Evolutionary conservation across 345 rosid genomes (phyloP).

Genomic region (Pistacia atlantica): DNA sequence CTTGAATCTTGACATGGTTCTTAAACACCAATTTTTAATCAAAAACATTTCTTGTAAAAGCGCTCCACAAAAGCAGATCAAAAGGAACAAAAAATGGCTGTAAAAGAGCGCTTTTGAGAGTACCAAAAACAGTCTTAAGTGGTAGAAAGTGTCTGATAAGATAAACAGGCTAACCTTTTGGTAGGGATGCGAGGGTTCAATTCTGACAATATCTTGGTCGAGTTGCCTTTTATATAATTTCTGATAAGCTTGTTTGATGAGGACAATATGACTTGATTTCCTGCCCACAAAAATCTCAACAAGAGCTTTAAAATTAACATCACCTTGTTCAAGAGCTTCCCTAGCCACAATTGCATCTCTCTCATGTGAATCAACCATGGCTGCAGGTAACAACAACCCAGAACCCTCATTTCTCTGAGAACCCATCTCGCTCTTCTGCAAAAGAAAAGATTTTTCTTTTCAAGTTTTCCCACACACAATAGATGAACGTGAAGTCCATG

Average conservation of each 20-base stretch:
- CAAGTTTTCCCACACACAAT: conserved; percentile 47
- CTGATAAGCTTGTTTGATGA: conserved; percentile 56
- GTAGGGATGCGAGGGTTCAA: conserved; percentile 63
- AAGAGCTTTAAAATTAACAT: conserved; percentile 40
- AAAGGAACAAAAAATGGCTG: too few species aligned
- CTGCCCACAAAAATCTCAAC: conserved; percentile 61
- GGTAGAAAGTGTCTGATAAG: neutral
- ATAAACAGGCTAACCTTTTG: conserved; percentile 45
- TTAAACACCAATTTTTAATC: too few species aligned
- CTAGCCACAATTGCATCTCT: conserved; percentile 55
- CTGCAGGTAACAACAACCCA: conserved; percentile 20
- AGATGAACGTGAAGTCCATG: neutral
- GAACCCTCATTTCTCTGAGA: conserved; percentile 14
- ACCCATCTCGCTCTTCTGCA: conserved; percentile 12
- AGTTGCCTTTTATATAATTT: conserved; percentile 45
- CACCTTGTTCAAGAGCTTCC: conserved; percentile 47
- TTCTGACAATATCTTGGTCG: conserved; percentile 56
- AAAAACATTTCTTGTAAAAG: too few species aligned
- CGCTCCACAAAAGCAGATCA: too few species aligned
- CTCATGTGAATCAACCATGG: conserved; percentile 49
- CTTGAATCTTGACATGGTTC: too few species aligned
- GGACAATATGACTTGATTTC: conserved; percentile 60
- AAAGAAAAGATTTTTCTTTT: conserved; percentile 4
- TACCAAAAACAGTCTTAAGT: neutral
- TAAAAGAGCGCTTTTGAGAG: neutral